These are phyloP conservation scores for Alternaria tenuissima DNA, from an alignment of 2,329 filamentous ascomycete genomes.

Conservation along the genomic window DNA sequence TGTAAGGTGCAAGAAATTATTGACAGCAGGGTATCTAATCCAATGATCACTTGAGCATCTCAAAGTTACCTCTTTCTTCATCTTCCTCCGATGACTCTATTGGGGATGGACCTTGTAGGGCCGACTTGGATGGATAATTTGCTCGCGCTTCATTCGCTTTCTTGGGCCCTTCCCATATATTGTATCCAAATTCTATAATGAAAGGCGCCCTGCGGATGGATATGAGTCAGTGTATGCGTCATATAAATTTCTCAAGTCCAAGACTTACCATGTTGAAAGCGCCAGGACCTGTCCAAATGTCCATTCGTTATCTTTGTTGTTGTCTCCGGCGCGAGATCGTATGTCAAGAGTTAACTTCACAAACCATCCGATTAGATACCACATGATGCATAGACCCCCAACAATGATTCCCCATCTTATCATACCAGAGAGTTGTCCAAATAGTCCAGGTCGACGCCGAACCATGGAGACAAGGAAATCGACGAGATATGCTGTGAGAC, in stretches of 20 bases:
- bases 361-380: background rate
- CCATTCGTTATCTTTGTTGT: background rate
- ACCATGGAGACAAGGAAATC: background rate
- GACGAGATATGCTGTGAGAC: background rate
- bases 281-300: background rate
- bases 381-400: background rate
- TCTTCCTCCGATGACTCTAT: background rate
- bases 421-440: too few relatives aligned
- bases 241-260: too few relatives aligned
- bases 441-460: background rate
- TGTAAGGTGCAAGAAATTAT: too few relatives aligned
- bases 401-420: background rate
- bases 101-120: too few relatives aligned
- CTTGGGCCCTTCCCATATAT: background rate
- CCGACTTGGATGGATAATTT: background rate
- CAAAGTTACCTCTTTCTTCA: background rate
- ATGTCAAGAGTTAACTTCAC: background rate
- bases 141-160: background rate
- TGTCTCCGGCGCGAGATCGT: background rate
- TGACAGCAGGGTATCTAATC: rapidly evolving
- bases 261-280: background rate
- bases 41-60: rapidly evolving
- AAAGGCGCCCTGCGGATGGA: rapidly evolving
- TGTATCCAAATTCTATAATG: background rate
- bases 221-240: too few relatives aligned